Base-by-base conservation (phyloP, 2,329 filamentous ascomycete genomes). In the Orbilia javanica region DNA sequence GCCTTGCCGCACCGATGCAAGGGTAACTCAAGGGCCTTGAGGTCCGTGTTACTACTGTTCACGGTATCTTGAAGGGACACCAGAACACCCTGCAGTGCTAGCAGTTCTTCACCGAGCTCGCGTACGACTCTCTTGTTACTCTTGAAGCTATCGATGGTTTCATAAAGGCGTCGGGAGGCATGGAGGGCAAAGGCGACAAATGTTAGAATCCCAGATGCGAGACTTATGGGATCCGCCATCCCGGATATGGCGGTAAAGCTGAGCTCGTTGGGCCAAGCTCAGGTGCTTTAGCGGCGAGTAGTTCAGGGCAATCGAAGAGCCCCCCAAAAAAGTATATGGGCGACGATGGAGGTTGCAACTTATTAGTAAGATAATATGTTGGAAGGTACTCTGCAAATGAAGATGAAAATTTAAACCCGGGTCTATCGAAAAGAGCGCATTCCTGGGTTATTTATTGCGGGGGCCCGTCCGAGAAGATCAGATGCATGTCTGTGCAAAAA, bases 1-100 rank as follows among this genome's bases (percentile, higher is more conserved):
- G 85, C 83, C 77, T 84, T 84, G 46, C 84, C 83, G 76, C 85
- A 87, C 80, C 84, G 83, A 64, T 80, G 81, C 64, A 87, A 79
- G 66, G 85, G 85, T 68, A 85, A 81, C 79, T 82, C 81, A 79
- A 84, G 83, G 27, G 75, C 81, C 72, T 82, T 80, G 66, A 83
- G 81, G 50, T 83, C 81, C 18, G 80, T 63, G 44, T 81, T 81
- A 57, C 80, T 80, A 48, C 70, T 82, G 22, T 68, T 80, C 44
- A 83, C 65, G 20, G 80, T 82, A 13, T 84, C 82, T 20, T 72
- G 75, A 50, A 85, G 83, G 34, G 82, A 81, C 36, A 73, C 72
- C 15, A 86, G 80, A 60, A 86, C 84, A 31, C 75, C 82, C 57
- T 78, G 84, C n/a, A 86, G 79, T 48, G 83, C 83, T 65, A 83